Base-by-base conservation (phyloP, 768 basidiomycete species). In the Candolleomyces eurysporus region DNA sequence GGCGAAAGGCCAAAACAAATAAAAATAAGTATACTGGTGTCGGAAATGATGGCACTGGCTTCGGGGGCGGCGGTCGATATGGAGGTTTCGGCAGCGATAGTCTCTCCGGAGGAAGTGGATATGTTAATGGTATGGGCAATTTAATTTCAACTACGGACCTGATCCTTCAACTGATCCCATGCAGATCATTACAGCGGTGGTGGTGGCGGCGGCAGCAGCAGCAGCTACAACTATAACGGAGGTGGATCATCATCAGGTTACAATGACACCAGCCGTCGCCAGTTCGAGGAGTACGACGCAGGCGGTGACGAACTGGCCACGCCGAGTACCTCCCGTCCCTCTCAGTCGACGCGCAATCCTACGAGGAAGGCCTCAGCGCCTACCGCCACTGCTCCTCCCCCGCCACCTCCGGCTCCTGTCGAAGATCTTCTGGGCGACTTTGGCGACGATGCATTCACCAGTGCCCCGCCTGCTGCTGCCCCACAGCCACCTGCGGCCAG, bases 221-320 rank as follows among this genome's bases (percentile, higher is more conserved):
- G 75, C 36, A 36, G 36, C 36, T 8, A 76, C 51, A 59, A 75
- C 76, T 70, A 73, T 60, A 72, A 71, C 43, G 78, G 82, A 4
- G 78, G 84, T 9, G 75, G 78, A 57, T 67, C 66, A 19, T 67
- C 69, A 19, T 67, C 69, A 4, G 55, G 64, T 32, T 42, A 53
- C n/a, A 82, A 81, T 1, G 92, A 90, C 75, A 79, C 83, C 55
- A 63, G 71, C 13, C 71, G 84, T 45, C 76, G 85, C 59, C 83
- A 84, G 26, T 98, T 86, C 65, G 96, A 98, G 68, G 96, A 98
- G 72, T 99, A 99, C 73, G 92, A 96, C 65, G 97, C 96, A 13
- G 96, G 96, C 2, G 94, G 94, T 61, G 96, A 98, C 62, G 94
- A 96, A 63, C 69, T 78, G 39, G 63, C 72, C 17, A 58, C 71